Conservation (phyloP, 1,284 basidiomycete genomes). For the Megacollybia platyphylla region DNA sequence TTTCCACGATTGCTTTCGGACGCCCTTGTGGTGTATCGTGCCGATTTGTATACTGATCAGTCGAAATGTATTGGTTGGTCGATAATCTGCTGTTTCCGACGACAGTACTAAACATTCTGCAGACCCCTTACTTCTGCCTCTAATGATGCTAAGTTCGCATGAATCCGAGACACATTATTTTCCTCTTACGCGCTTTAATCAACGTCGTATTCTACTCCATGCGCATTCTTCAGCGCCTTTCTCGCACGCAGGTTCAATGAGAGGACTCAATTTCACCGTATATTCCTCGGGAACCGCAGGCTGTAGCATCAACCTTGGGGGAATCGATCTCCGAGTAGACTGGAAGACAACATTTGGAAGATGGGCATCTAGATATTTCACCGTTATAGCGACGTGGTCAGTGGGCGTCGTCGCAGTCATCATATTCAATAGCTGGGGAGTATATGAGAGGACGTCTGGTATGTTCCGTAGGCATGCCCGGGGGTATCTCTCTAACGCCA, state of each 20-base stretch:
- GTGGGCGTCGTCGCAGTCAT: slow-evolving; percentile 49
- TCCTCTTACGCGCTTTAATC: slow-evolving; percentile 23
- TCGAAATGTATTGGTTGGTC: slow-evolving; percentile 5
- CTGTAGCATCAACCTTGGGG: slow-evolving; percentile 26
- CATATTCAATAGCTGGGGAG: slow-evolving; percentile 37
- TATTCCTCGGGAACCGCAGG: slow-evolving; percentile 40
- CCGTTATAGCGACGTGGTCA: slow-evolving; percentile 57
- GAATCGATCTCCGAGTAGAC: slow-evolving; percentile 44
- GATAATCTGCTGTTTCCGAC: not conserved
- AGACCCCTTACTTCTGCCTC: slow-evolving; percentile 40
- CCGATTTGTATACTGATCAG: slow-evolving; percentile 17
- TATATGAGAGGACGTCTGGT: not conserved
- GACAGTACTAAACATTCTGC: slow-evolving; percentile 6
- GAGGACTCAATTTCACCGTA: slow-evolving; percentile 39
- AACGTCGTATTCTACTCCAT: slow-evolving; percentile 46
- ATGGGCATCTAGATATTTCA: slow-evolving; percentile 60
- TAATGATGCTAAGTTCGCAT: slow-evolving; percentile 45
- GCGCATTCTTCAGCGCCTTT: slow-evolving; percentile 65
- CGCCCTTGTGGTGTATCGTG: slow-evolving; percentile 51
- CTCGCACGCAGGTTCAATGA: slow-evolving; percentile 10
- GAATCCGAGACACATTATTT: slow-evolving; percentile 62
- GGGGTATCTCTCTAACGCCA: slow-evolving; percentile 4
- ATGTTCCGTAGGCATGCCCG: not conserved
- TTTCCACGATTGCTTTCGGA: slow-evolving; percentile 42
- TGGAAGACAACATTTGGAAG: slow-evolving; percentile 60